A percentile compares a stretch with the other conserved stretches of the same genome.
Conservation (phyloP, 1,139 yeast genomes). For the Sugiyamaella japonica region DNA sequence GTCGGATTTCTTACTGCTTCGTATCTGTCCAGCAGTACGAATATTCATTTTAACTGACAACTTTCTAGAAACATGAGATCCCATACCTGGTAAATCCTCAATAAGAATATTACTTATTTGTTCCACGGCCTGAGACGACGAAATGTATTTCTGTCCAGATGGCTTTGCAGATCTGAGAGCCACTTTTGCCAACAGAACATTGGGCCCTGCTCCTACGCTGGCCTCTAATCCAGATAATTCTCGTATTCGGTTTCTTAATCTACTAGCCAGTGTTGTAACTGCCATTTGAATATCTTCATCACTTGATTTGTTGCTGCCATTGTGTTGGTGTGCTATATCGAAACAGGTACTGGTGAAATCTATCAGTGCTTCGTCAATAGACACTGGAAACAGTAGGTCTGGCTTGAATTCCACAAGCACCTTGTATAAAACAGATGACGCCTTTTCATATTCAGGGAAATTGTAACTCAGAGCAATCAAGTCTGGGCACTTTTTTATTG, state of each 20-base stretch:
- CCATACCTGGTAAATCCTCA: constrained; percentile 82
- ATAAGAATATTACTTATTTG: constrained; percentile 48
- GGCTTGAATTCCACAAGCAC: constrained; percentile 45
- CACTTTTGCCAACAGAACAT: constrained; percentile 77
- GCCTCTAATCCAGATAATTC: constrained; percentile 61
- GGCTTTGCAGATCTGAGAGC: constrained; percentile 81
- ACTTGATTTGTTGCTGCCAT: not conserved
- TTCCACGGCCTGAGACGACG: constrained; percentile 17
- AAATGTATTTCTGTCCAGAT: constrained; percentile 53
- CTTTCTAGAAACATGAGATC: constrained; percentile 52
- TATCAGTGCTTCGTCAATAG: constrained; percentile 85
- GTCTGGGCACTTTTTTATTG: constrained; percentile 63
- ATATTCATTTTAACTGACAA: constrained; percentile 38
- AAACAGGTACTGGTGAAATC: constrained; percentile 50
- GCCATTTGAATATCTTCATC: constrained; percentile 2
- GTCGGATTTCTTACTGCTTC: constrained; percentile 35
- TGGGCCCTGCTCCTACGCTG: constrained; percentile 73
- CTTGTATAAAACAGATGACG: constrained; percentile 57
- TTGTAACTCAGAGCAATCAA: constrained; percentile 66
- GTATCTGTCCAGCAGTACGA: constrained; percentile 44
- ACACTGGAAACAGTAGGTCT: constrained; percentile 74
- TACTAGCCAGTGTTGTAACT: constrained; percentile 36
- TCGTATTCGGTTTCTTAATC: constrained; percentile 50
- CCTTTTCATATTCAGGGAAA: constrained; percentile 67
- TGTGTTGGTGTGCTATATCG: not conserved